Conservation (phyloP, 306 rosid species). For the Benincasa hispida region DNA sequence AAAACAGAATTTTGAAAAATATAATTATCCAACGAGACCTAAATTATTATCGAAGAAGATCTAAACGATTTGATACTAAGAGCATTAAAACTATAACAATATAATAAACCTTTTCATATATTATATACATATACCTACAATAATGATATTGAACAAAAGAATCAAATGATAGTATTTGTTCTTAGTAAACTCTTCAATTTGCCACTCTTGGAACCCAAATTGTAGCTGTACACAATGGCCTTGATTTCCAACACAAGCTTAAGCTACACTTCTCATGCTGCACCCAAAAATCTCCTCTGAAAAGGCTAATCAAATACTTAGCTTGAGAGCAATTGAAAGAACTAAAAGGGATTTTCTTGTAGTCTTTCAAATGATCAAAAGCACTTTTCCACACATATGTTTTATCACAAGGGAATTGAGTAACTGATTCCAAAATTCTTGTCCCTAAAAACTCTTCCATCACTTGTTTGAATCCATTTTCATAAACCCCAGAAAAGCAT, state of each 20-base stretch:
- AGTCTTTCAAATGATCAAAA: slow-evolving; percentile 27
- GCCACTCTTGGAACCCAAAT: slow-evolving; percentile 36
- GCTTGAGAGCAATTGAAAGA: slow-evolving; percentile 45
- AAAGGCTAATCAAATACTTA: slow-evolving; percentile 42
- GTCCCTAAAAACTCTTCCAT: slow-evolving; percentile 43
- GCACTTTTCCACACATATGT: slow-evolving; percentile 26
- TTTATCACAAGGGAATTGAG: slow-evolving; percentile 38
- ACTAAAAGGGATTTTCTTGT: slow-evolving; percentile 33
- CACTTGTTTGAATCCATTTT: slow-evolving; percentile 21
- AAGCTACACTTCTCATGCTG: slow-evolving; percentile 29
- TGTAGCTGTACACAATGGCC: slow-evolving; percentile 46
- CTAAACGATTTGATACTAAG: not conserved
- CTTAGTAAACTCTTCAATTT: not conserved
- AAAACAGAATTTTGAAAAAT: too few species aligned
- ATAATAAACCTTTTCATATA: not conserved
- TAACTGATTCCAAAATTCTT: slow-evolving; percentile 42
- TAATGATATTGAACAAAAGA: not conserved
- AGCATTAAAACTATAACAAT: not conserved
- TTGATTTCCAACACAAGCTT: slow-evolving; percentile 52
- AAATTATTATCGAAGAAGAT: too few species aligned
- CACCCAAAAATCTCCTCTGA: slow-evolving; percentile 50
- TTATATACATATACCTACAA: not conserved
- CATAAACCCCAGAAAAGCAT: slow-evolving; percentile 18
- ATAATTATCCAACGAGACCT: too few species aligned
- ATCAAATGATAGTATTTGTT: not conserved